Percentiles rank a stretch among this genome's conserved stretches.
phyloP scores from a whole-genome alignment of 1,284 basidiomycete species.

The Retiboletus flavoniger region DNA sequence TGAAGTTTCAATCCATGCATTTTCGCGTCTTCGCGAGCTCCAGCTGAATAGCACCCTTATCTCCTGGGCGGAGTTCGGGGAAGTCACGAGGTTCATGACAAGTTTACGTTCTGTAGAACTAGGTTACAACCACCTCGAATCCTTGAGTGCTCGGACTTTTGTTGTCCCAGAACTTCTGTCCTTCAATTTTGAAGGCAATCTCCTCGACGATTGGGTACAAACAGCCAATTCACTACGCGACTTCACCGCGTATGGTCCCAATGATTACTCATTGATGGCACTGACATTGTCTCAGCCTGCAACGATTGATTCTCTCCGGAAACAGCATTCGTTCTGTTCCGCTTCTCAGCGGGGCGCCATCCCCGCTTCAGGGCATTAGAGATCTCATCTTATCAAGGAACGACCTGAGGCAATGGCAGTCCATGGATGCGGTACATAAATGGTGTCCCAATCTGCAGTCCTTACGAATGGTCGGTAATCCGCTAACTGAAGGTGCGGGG shows the following conservation, averaged over 20 bases:
- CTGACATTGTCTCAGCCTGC: slow-evolving; percentile 25
- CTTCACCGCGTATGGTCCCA: slow-evolving; percentile 50
- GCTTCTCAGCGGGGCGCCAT: slow-evolving; percentile 31
- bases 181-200: slow-evolving; percentile 79
- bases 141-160: slow-evolving; percentile 32
- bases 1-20: slow-evolving; percentile 42
- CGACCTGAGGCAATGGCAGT: slow-evolving; percentile 58
- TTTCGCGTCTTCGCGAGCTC: slow-evolving; percentile 61
- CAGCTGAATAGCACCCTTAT: slow-evolving; percentile 75
- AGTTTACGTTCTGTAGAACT: slow-evolving; percentile 66
- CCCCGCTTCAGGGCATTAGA: slow-evolving; percentile 40
- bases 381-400: slow-evolving; percentile 71
- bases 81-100: slow-evolving; percentile 57
- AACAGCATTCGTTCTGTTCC: slow-evolving; percentile 59
- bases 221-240: slow-evolving; percentile 46
- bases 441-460: slow-evolving; percentile 67
- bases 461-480: slow-evolving; percentile 60
- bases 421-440: slow-evolving; percentile 65
- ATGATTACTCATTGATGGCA: slow-evolving; percentile 4
- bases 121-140: slow-evolving; percentile 68
- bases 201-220: slow-evolving; percentile 58
- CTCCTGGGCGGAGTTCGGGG: slow-evolving; percentile 67
- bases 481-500: slow-evolving; percentile 52
- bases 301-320: slow-evolving; percentile 67
- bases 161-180: slow-evolving; percentile 42